Base-by-base conservation (phyloP, 805 yeast species). In the Debaryomyces hansenii region DNA sequence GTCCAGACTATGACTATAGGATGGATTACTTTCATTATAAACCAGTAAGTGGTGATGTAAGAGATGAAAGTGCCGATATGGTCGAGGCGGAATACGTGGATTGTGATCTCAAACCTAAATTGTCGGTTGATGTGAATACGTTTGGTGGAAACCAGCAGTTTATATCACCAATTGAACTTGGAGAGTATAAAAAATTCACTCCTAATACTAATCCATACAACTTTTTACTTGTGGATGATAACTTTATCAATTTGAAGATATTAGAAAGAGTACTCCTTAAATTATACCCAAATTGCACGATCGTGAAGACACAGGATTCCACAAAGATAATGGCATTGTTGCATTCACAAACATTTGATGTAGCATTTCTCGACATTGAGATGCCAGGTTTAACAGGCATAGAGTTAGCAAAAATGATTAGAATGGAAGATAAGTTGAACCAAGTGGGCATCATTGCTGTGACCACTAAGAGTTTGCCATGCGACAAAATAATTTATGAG, bases 371-470 rank as follows among this genome's bases (percentile, higher is more conserved):
- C 35, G 78, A 74, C 51, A 74, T 74, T 28, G 78, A 74, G 48
- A 74, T 74, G 78, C 78, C 78, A 4, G 55, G 52, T 10, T 58
- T 73, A 15, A 56, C 67, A 15, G 78, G 78, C 10, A 56, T 69
- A 5, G 72, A 72, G 16, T 58, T 74, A 18, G 67, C 74, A n/a
- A 48, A 45, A 20, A 41, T 40, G 15, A 51, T 62, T 2, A 42
- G 62, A 34, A 35, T 38, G 32, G 44, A 37, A 4, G 46, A 48
- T 33, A 48, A 42, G 29, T 53, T 48, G 41, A 56, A 62, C 38
- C 35, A 53, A 3, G 49, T 64, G 39, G 72, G 70, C 4, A 45
- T 70, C n/a, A 62, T 70, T 37, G 77, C 77, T 5, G 77, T 70
- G 14, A 73, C 77, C 27, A 72, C 76, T 6, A 56, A 67, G 37